Evolutionary conservation across 2,329 filamentous ascomycete species (phyloP).

Genomic region (Pseudocercospora musae): DNA sequence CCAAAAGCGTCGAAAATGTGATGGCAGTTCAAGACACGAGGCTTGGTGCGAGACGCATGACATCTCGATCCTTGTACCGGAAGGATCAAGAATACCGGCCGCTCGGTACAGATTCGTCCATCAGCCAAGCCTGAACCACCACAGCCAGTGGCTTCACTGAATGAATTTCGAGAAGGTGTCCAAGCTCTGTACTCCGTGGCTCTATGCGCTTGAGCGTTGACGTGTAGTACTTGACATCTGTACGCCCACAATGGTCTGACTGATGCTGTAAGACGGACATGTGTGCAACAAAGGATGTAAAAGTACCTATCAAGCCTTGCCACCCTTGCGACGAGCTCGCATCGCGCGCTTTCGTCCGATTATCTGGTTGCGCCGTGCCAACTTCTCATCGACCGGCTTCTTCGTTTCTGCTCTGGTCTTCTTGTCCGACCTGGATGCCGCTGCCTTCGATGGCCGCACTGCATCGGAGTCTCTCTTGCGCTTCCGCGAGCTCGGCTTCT

Average conservation of each 20-base stretch:
- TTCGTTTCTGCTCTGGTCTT: slow-evolving; percentile 34
- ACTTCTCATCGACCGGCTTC: slow-evolving; percentile 47
- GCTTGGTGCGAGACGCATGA: not conserved
- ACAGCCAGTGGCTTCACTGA: not conserved
- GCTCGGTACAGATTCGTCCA: slow-evolving; percentile 1
- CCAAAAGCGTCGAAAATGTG: not conserved
- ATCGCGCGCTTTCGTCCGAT: slow-evolving; percentile 81
- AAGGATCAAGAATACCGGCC: not conserved
- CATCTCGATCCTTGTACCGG: not conserved
- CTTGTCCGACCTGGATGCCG: slow-evolving; percentile 20
- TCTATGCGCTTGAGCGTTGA: slow-evolving; percentile 17
- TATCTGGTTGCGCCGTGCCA: slow-evolving; percentile 67
- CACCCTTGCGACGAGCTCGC: slow-evolving; percentile 43
- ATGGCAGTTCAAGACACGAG: not conserved
- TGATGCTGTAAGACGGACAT: slow-evolving; percentile 10
- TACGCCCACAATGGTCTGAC: slow-evolving; percentile 10
- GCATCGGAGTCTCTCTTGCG: slow-evolving; percentile 38
- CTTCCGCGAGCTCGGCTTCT: slow-evolving; percentile 35
- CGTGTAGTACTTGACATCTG: slow-evolving; percentile 11
- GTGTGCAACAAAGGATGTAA: slow-evolving; percentile 16
- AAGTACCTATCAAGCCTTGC: slow-evolving; percentile 21
- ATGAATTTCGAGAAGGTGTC: not conserved
- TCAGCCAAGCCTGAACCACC: not conserved
- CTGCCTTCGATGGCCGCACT: slow-evolving; percentile 15
- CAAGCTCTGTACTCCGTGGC: slow-evolving; percentile 5